These are phyloP conservation scores for Somion occarium DNA, from an alignment of 1,284 basidiomycete genomes.

Conservation along the genomic window DNA sequence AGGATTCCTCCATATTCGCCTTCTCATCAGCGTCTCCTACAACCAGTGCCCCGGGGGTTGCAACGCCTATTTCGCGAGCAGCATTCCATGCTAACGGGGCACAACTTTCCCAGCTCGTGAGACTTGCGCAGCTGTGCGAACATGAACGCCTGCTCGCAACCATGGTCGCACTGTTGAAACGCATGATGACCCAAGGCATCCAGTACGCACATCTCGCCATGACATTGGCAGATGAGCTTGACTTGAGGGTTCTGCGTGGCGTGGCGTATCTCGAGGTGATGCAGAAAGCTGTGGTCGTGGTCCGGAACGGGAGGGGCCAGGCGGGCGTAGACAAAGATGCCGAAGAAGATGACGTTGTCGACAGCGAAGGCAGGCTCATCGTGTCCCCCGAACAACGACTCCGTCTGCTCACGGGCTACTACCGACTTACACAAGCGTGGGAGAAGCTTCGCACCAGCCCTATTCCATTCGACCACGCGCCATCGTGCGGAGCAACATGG, in stretches of 20 bases:
- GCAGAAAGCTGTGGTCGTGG: conserved; percentile 50
- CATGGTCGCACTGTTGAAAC: conserved; percentile 50
- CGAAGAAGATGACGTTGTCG: conserved; percentile 28
- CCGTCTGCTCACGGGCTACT: conserved; percentile 59
- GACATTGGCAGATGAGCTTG: conserved; percentile 61
- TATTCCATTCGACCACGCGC: conserved; percentile 53
- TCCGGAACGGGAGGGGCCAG: conserved; percentile 16
- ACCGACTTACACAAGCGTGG: conserved; percentile 59
- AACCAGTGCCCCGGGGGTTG: conserved; percentile 22
- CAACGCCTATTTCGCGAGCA: conserved; percentile 3
- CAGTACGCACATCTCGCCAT: conserved; percentile 66
- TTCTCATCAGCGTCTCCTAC: conserved; percentile 30
- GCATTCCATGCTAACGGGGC: conserved; percentile 28
- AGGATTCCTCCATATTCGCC: conserved; percentile 48
- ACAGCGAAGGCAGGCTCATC: conserved; percentile 37
- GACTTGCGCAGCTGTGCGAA: conserved; percentile 58
- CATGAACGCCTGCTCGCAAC: conserved; percentile 53
- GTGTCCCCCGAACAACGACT: conserved; percentile 53
- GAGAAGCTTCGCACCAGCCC: conserved; percentile 51
- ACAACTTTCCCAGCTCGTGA: conserved; percentile 52
- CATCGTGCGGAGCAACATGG: conserved; percentile 60
- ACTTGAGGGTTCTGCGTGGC: conserved; percentile 50
- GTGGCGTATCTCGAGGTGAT: conserved; percentile 66
- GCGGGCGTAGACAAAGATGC: conserved; percentile 16
- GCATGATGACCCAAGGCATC: conserved; percentile 51